Evolutionary conservation across 2,329 filamentous ascomycete species (phyloP).

Genomic region (Alternaria brassicicola): DNA sequence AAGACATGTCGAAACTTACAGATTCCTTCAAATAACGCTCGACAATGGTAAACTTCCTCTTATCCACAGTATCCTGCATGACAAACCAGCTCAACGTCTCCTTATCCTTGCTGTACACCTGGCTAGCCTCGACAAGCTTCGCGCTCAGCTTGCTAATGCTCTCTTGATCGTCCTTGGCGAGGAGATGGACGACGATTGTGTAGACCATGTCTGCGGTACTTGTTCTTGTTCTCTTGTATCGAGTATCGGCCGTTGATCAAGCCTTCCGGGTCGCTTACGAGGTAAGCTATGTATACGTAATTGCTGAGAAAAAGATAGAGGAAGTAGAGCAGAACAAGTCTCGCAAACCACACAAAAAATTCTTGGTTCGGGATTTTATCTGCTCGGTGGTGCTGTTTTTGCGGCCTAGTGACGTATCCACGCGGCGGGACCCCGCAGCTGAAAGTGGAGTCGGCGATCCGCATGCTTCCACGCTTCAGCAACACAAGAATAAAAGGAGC

Average conservation of each 20-base stretch:
- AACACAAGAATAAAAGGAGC: background rate
- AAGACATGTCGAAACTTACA: conserved; percentile 49
- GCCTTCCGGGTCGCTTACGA: background rate
- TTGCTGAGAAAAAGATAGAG: background rate
- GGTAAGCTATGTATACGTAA: background rate
- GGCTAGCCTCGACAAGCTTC: conserved; percentile 76
- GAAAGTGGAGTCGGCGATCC: conserved; percentile 7
- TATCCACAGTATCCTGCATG: conserved; percentile 75
- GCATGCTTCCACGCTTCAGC: background rate
- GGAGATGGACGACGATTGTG: conserved; percentile 71
- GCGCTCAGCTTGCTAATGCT: conserved; percentile 70
- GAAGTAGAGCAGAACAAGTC: background rate
- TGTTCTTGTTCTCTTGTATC: background rate
- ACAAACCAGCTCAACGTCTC: conserved; percentile 73
- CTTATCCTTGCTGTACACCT: conserved; percentile 73
- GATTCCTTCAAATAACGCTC: conserved; percentile 73
- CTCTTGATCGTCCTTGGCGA: conserved; percentile 69
- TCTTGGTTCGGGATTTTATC: background rate
- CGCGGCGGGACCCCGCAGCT: conserved; percentile 10
- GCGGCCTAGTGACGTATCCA: conserved; percentile 9
- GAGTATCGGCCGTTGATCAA: background rate
- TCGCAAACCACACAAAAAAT: background rate
- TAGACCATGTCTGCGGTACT: conserved; percentile 63
- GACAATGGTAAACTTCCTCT: conserved; percentile 74
- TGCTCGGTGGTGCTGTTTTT: conserved; percentile 7